phyloP scores from a whole-genome alignment of 768 basidiomycete species.

The Tremella mesenterica region DNA sequence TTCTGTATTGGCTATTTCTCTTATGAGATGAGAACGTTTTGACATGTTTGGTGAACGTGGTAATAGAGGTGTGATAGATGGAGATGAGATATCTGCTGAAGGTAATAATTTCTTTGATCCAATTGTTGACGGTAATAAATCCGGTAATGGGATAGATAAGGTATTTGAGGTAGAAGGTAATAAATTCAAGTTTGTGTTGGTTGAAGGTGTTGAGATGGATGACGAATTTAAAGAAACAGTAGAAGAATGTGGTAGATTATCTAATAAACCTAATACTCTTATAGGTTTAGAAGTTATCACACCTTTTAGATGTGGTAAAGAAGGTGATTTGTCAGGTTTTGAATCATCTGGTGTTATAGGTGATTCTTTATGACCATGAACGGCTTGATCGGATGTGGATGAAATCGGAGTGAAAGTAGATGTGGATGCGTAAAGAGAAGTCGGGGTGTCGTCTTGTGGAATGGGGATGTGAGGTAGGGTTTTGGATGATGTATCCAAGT shows the following conservation, averaged over 20 bases:
- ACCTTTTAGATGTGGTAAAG: slow-evolving; percentile 10
- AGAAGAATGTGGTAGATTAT: not conserved
- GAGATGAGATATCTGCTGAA: slow-evolving; percentile 1
- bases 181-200: not conserved
- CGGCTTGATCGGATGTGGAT: not conserved
- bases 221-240: not conserved
- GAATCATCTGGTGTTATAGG: not conserved
- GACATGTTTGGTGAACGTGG: slow-evolving; percentile 23
- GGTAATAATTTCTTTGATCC: not conserved
- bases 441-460: slow-evolving; percentile 1
- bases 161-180: no score
- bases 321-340: slow-evolving; percentile 11
- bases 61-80: slow-evolving; percentile 16
- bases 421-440: not conserved
- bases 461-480: slow-evolving; percentile 1
- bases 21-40: slow-evolving; percentile 42
- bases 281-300: slow-evolving; percentile 5
- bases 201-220: not conserved
- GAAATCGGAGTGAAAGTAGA: slow-evolving; percentile 1
- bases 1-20: slow-evolving; percentile 43
- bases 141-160: no score
- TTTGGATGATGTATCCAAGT: slow-evolving; percentile 8
- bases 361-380: not conserved
- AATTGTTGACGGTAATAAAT: no score
- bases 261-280: slow-evolving; percentile 6